These are phyloP conservation scores for Phascolomyces articulosus DNA, from an alignment of 371 early-diverging fungal species.

Conservation along the genomic window DNA sequence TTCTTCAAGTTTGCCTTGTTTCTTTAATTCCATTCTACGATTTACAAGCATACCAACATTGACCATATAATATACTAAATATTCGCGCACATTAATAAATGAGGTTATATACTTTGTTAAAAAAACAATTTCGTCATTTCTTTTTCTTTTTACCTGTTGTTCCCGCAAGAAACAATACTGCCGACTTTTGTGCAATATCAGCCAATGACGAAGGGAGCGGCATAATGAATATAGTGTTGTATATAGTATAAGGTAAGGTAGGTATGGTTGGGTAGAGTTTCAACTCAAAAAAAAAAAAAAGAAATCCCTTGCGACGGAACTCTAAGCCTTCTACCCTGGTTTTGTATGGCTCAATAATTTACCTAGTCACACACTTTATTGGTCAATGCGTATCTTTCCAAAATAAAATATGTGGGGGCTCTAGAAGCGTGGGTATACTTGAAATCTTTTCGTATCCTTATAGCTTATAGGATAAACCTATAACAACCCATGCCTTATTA, in stretches of 20 bases:
- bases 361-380: no score
- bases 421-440: no score
- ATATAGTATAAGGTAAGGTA: not conserved
- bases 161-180: conserved; percentile 48
- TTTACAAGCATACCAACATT: conserved; percentile 75
- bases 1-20: conserved; percentile 51
- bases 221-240: conserved; percentile 29
- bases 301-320: no score
- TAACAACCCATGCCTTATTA: no score
- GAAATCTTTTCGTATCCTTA: no score
- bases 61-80: conserved; percentile 81
- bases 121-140: not conserved
- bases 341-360: no score
- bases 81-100: not conserved
- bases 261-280: no score
- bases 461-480: no score
- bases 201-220: conserved; percentile 40
- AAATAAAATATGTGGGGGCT: no score
- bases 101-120: not conserved
- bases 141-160: conserved; percentile 36
- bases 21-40: conserved; percentile 48
- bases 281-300: no score
- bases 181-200: conserved; percentile 54
- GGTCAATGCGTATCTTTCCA: no score
- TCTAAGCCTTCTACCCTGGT: no score